A percentile compares a stretch with the other conserved stretches of the same genome.
phyloP scores from a whole-genome alignment of 1,284 basidiomycete genomes.

The Bjerkandera adusta region DNA sequence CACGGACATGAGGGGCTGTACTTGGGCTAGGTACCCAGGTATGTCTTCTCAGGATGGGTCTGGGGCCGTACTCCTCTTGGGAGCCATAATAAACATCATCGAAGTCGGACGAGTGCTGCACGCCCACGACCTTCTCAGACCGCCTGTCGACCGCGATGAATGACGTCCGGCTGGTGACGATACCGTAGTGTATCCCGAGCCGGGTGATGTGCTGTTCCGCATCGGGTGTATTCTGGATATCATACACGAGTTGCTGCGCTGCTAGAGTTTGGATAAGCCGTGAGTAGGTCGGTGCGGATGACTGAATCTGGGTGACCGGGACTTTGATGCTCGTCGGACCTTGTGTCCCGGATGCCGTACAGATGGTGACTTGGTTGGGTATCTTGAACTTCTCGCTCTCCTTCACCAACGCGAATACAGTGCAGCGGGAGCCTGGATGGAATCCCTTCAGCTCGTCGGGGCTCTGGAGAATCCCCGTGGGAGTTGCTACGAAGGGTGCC shows the following conservation, averaged over 20 bases:
- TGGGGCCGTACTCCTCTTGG: too few species aligned
- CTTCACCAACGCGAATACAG: conserved; percentile 13
- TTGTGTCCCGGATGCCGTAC: conserved; percentile 8
- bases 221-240: conserved; percentile 6
- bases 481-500: too few species aligned
- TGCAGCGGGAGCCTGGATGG: conserved; percentile 9
- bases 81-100: too few species aligned
- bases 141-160: conserved; percentile 5
- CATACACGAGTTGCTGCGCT: conserved; percentile 13
- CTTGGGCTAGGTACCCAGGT: too few species aligned
- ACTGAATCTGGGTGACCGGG: conserved; percentile 11
- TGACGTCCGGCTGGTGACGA: conserved; percentile 10
- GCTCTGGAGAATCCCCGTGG: too few species aligned
- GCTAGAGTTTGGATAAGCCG: conserved; percentile 17
- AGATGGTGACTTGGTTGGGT: conserved; percentile 6
- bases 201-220: conserved; percentile 8
- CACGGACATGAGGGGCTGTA: too few species aligned
- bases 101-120: too few species aligned
- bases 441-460: too few species aligned
- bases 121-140: too few species aligned
- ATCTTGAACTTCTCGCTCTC: not conserved
- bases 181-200: conserved; percentile 9
- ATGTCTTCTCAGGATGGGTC: too few species aligned
- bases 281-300: not conserved
- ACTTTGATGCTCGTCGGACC: conserved; percentile 4